Conservation (phyloP, 202 grass and related monocot species). For the Schoenoplectus tabernaemontani region DNA sequence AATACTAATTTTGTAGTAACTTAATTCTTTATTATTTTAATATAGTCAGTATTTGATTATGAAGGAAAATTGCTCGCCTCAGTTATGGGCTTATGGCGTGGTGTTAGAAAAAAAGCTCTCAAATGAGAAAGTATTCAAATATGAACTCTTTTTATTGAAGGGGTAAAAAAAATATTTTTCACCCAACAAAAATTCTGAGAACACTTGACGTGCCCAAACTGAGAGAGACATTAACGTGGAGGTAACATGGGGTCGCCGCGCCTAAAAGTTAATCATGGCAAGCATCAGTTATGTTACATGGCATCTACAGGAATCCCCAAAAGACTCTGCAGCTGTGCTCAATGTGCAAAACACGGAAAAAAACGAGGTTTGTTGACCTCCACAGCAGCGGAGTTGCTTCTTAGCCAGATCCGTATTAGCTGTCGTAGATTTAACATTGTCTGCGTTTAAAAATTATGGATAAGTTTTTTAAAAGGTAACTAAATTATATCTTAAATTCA, state of each 20-base stretch:
- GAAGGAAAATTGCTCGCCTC: no score
- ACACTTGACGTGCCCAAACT: slow-evolving; percentile 5
- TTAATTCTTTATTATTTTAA: neutral
- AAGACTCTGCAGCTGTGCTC: neutral
- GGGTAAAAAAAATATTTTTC: neutral
- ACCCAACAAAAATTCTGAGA: neutral
- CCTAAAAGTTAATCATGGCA: slow-evolving; percentile 11
- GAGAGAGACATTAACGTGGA: slow-evolving; percentile 17
- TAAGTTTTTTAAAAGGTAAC: no score
- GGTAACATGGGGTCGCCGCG: slow-evolving; percentile 16
- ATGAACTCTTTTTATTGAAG: neutral
- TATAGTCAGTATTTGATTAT: neutral
- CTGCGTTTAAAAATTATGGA: no score
- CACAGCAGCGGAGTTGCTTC: no score
- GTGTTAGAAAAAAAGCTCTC: neutral
- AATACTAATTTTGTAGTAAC: neutral
- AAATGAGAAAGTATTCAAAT: neutral
- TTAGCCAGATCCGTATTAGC: no score
- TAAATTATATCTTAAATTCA: no score
- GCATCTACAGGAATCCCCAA: neutral
- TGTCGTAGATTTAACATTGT: no score
- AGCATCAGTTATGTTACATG: neutral
- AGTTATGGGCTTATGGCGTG: no score
- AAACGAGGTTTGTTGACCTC: no score
- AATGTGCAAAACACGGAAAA: neutral